These are phyloP conservation scores for Arctostaphylos glauca DNA, from an alignment of 148 eudicot genomes.

Conservation along the genomic window DNA sequence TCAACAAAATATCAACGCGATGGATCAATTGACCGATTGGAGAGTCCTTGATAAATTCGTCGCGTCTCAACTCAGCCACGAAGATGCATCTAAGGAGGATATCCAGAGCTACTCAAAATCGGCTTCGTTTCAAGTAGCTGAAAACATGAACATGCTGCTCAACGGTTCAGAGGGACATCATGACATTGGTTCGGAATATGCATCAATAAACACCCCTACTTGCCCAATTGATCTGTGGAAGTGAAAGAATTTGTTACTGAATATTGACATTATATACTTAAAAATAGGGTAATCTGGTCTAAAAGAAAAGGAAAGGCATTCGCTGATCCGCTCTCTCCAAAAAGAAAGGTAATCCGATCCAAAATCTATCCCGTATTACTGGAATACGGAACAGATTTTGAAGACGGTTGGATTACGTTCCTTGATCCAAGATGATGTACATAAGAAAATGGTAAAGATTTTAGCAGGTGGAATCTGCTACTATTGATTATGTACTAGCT, in stretches of 20 bases:
- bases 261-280: slow-evolving; percentile 12
- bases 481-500: not conserved
- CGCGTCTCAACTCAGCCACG: slow-evolving; percentile 79
- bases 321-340: not conserved
- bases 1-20: slow-evolving; percentile 28
- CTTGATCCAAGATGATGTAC: slow-evolving; percentile 41
- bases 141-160: slow-evolving; percentile 40
- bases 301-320: slow-evolving; percentile 7
- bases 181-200: slow-evolving; percentile 37
- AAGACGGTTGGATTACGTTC: not conserved
- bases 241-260: slow-evolving; percentile 15
- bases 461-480: slow-evolving; percentile 5
- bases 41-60: slow-evolving; percentile 77
- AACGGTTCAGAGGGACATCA: slow-evolving; percentile 34
- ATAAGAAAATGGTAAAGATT: slow-evolving; percentile 34
- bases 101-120: slow-evolving; percentile 26
- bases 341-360: too few relatives aligned
- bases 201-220: slow-evolving; percentile 44
- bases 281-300: not conserved
- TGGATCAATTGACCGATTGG: slow-evolving; percentile 77
- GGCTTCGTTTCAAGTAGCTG: slow-evolving; percentile 35
- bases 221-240: slow-evolving; percentile 71
- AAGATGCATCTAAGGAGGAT: slow-evolving; percentile 33
- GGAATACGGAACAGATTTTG: not conserved
- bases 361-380: not conserved